Percentiles rank a stretch among this genome's conserved stretches.
Conservation (phyloP, 2,329 filamentous ascomycete genomes). For the Diaporthe sp. region DNA sequence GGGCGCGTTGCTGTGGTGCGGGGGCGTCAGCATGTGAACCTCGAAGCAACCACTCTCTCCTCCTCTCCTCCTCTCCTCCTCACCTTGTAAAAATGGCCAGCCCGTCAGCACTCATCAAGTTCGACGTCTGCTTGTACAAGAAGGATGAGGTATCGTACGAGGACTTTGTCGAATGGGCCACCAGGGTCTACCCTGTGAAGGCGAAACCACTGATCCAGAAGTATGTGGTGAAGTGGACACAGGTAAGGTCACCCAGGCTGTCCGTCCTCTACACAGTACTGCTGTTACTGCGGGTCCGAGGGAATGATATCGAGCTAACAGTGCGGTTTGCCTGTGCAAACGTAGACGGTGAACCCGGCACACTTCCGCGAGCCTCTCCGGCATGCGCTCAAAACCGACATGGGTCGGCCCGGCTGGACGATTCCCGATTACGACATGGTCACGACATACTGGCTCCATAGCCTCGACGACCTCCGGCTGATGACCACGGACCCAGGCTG, state of each 20-base stretch:
- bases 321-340: no score
- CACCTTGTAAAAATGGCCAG: not conserved
- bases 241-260: not conserved
- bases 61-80: not conserved
- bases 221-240: slow-evolving; percentile 18
- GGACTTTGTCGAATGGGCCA: slow-evolving; percentile 14
- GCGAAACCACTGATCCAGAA: slow-evolving; percentile 2
- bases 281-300: no score
- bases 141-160: slow-evolving; percentile 9
- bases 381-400: slow-evolving; percentile 13
- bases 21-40: no score
- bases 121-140: slow-evolving; percentile 19
- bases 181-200: slow-evolving; percentile 12
- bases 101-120: slow-evolving; percentile 5
- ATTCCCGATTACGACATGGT: slow-evolving; percentile 16
- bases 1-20: no score
- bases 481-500: slow-evolving; percentile 12
- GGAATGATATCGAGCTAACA: not conserved
- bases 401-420: slow-evolving; percentile 19
- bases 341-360: slow-evolving; percentile 8
- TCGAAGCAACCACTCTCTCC: not conserved
- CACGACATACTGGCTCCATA: slow-evolving; percentile 16
- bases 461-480: slow-evolving; percentile 5
- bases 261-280: no score
- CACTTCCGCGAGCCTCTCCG: slow-evolving; percentile 21